Conservation (phyloP, 2,329 filamentous ascomycete genomes). For the Claviceps arundinis region DNA sequence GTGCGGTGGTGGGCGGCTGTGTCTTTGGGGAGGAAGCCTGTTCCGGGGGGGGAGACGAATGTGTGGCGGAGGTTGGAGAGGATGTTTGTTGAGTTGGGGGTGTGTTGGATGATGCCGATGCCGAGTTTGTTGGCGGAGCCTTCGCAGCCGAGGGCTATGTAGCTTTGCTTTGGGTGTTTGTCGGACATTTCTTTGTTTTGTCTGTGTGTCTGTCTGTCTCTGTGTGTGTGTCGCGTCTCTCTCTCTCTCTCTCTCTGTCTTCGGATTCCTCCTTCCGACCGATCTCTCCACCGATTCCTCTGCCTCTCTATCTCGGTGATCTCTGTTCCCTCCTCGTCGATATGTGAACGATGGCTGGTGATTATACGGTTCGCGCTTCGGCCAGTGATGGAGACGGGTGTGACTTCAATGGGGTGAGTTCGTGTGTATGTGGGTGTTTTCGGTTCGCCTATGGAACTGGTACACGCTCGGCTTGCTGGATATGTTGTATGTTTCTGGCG, state of each 20-base stretch:
- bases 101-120: conserved; percentile 80
- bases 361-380: neutral
- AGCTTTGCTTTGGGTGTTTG: conserved; percentile 14
- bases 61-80: conserved; percentile 93
- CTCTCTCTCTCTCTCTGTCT: neutral
- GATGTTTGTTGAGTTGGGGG: conserved; percentile 43
- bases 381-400: neutral
- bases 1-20: conserved; percentile 83
- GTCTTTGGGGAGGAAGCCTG: conserved; percentile 93
- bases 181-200: neutral
- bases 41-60: conserved; percentile 79
- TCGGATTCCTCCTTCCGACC: neutral
- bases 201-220: neutral
- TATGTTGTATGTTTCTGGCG: neutral
- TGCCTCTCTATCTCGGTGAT: too few relatives aligned
- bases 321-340: too few relatives aligned
- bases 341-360: too few relatives aligned
- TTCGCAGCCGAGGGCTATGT: conserved; percentile 53
- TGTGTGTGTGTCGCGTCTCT: neutral
- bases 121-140: conserved; percentile 97
- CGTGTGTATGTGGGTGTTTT: neutral
- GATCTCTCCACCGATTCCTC: too few relatives aligned
- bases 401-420: neutral
- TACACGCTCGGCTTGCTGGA: neutral
- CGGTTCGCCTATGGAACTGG: neutral